Evolutionary conservation across 176 grass and related monocot genomes (phyloP), one percentile per base, ranked within the genome.

Genomic region (Carex scoparia): DNA sequence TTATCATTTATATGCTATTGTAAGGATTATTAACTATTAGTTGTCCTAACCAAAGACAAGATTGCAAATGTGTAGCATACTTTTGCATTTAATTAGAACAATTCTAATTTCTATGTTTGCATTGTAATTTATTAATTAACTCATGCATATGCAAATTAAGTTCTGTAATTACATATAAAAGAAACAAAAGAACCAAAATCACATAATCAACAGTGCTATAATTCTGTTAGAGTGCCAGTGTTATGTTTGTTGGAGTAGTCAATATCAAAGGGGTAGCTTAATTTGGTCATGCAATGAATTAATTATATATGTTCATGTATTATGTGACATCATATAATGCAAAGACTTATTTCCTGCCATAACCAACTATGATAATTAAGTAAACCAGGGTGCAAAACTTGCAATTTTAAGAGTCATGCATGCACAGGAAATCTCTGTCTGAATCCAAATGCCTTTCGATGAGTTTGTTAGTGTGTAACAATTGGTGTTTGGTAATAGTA

Each of bases 191-290:
- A 56, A 76, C 27, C 4, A 56, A 51, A 12, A 28, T 70, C 7
- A 1, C 16, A 55, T 3, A 77, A 55, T 77, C 1, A 49, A 49
- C 48, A 56, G 23, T 77, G 51, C 80, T 54, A 27, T 68, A 13
- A 14, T 42, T 83, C 60, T 83, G 62, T 83, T 83, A 51, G 46
- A 61, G 66, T 49, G 80, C 38, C 32, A 49, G 58, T 82, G 62
- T 82, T 82, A 82, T 40, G 80, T 82, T 82, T 53, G 80, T 82
- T 82, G 59, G 8, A 65, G 61, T 82, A 33, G 80, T 82, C 80
- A 65, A 49, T 48, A 63, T 82, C 80, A 82, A 76, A 33, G 37
- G 40, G 59, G 72, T 82, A 82, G 60, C 80, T 82, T 82, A 42
- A 82, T 66, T 31, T 32, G 37, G 72, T 76, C 11, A 54, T 65